Evolutionary conservation across 179 eudicot species (phyloP).

Genomic region (Sideroxylon spinosum): DNA sequence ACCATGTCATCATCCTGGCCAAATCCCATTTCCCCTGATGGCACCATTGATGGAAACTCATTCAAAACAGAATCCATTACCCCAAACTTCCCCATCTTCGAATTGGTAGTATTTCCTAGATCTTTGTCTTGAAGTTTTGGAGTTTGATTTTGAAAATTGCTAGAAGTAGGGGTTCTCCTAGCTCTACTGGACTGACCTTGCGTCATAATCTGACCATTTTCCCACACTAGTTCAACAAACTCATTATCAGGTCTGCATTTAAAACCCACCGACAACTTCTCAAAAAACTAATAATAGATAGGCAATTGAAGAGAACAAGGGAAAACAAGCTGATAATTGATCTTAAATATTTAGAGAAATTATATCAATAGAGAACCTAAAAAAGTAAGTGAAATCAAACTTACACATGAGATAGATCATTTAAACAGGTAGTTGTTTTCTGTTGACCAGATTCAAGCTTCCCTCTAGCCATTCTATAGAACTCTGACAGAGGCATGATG

Average conservation of each 20-base stretch:
- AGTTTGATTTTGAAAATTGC: conserved; percentile 35
- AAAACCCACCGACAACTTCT: conserved; percentile 12
- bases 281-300: neutral
- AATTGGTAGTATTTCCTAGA: conserved; percentile 17
- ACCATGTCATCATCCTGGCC: conserved; percentile 55
- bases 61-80: conserved; percentile 31
- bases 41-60: conserved; percentile 41
- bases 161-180: conserved; percentile 30
- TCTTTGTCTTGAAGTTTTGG: conserved; percentile 37
- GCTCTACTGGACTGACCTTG: conserved; percentile 65
- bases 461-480: conserved; percentile 38
- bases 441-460: conserved; percentile 37
- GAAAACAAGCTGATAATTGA: neutral
- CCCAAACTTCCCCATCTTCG: conserved; percentile 44
- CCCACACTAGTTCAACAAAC: conserved; percentile 69
- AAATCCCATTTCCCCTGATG: conserved; percentile 41
- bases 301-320: neutral
- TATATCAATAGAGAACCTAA: neutral
- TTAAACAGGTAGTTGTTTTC: conserved; percentile 25
- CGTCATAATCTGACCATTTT: conserved; percentile 70
- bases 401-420: conserved; percentile 42
- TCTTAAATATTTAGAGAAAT: neutral
- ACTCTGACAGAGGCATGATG: conserved; percentile 60
- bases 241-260: conserved; percentile 50
- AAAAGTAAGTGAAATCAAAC: conserved; percentile 15